Conservation (phyloP, 2,329 filamentous ascomycete genomes). For the Penicillium rolfsii region DNA sequence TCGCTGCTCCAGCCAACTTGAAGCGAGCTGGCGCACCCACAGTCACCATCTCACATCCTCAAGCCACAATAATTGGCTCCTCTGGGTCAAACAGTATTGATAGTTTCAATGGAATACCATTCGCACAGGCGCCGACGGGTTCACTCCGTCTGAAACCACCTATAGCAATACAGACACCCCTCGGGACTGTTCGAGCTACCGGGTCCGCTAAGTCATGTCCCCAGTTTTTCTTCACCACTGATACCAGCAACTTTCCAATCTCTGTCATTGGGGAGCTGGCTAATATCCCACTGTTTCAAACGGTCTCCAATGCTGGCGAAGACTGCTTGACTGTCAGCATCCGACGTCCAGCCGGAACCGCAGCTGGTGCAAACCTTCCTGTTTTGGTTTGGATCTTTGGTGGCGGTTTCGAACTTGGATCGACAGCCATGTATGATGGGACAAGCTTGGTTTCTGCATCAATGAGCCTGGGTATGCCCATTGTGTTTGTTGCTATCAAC, state of each 20-base stretch:
- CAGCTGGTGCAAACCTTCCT: constrained; percentile 60
- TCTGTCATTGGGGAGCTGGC: constrained; percentile 56
- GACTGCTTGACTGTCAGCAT: constrained; percentile 68
- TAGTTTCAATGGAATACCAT: constrained; percentile 74
- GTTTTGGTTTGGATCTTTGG: constrained; percentile 74
- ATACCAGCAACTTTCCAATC: constrained; percentile 44
- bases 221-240: constrained; percentile 67
- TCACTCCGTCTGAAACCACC: constrained; percentile 71
- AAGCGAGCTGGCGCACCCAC: constrained; percentile 54
- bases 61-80: constrained; percentile 55
- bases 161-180: constrained; percentile 57
- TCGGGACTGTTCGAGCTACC: constrained; percentile 66
- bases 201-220: constrained; percentile 66
- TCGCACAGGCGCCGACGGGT: constrained; percentile 69
- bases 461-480: constrained; percentile 59
- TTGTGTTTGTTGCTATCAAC: constrained; percentile 77
- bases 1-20: constrained; percentile 22
- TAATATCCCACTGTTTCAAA: constrained; percentile 62
- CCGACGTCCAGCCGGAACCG: constrained; percentile 61
- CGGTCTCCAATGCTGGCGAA: constrained; percentile 59
- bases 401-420: constrained; percentile 57
- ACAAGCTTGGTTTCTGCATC: constrained; percentile 41
- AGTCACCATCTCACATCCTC: constrained; percentile 56
- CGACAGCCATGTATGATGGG: constrained; percentile 48
- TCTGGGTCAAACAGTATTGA: constrained; percentile 57